phyloP scores from a whole-genome alignment of 2,329 filamentous ascomycete species.

The Aspergillus sergii region DNA sequence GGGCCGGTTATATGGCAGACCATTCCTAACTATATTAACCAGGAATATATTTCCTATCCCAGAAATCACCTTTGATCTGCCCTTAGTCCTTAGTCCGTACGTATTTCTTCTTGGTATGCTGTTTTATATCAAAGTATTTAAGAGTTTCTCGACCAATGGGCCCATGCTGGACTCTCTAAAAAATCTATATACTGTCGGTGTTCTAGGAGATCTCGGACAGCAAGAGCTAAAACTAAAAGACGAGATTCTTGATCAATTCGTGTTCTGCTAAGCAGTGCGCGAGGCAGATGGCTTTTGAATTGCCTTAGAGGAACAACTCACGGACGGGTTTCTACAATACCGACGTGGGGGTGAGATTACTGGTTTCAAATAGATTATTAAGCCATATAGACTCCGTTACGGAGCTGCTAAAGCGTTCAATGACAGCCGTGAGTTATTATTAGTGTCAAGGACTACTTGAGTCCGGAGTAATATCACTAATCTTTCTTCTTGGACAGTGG shows the following conservation, averaged over 20 bases:
- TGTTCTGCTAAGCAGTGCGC: slow-evolving; percentile 33
- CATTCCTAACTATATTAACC: too few relatives aligned
- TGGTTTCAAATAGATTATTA: slow-evolving; percentile 32
- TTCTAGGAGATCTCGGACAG: slow-evolving; percentile 34
- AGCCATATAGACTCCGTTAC: slow-evolving; percentile 38
- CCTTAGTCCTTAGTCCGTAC: too few relatives aligned
- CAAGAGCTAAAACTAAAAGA: slow-evolving; percentile 36
- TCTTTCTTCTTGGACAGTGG: slow-evolving; percentile 12
- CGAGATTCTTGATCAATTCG: slow-evolving; percentile 33
- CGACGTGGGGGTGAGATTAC: slow-evolving; percentile 33
- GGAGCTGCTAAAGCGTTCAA: slow-evolving; percentile 38
- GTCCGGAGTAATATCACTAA: too few relatives aligned
- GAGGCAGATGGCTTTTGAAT: slow-evolving; percentile 29
- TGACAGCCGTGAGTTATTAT: slow-evolving; percentile 37
- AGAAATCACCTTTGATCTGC: too few relatives aligned
- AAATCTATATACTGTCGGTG: slow-evolving; percentile 39
- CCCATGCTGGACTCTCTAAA: slow-evolving; percentile 34
- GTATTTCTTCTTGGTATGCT: too few relatives aligned
- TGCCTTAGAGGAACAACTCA: slow-evolving; percentile 26
- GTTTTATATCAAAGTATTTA: too few relatives aligned
- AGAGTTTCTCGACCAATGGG: slow-evolving; percentile 15
- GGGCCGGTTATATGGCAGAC: too few relatives aligned
- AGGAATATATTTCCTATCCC: too few relatives aligned
- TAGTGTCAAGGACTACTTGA: too few relatives aligned
- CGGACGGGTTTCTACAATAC: slow-evolving; percentile 24